Conservation (phyloP, 257 asterid species). For the Striga asiatica region DNA sequence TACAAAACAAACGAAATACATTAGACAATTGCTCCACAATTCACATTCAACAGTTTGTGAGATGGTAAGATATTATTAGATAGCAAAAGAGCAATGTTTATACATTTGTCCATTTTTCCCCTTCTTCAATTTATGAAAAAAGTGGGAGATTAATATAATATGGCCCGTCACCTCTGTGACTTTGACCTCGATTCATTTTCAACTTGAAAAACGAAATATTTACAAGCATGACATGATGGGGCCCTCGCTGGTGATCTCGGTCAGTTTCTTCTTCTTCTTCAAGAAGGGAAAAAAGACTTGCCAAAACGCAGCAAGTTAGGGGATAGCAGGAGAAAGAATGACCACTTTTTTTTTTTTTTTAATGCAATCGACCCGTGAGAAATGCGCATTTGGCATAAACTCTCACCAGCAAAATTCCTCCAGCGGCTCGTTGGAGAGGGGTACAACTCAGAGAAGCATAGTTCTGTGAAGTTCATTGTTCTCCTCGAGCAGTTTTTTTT, state of each 20-base stretch:
- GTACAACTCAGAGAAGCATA: background rate
- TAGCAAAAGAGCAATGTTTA: slow-evolving; percentile 31
- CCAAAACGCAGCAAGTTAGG: no score
- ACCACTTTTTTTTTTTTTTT: slow-evolving; percentile 17
- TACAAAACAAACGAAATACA: no score
- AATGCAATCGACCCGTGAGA: slow-evolving; percentile 34
- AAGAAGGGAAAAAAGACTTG: no score
- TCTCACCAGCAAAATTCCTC: slow-evolving; percentile 37
- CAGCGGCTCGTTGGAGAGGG: background rate
- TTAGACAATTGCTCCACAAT: no score
- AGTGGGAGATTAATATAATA: slow-evolving; percentile 12
- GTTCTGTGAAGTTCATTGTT: background rate
- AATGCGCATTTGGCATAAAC: slow-evolving; percentile 35
- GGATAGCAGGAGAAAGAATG: no score
- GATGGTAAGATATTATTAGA: slow-evolving; percentile 18
- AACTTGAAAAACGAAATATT: slow-evolving; percentile 40
- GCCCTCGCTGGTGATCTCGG: no score
- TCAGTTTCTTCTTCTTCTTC: no score
- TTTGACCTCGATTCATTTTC: slow-evolving; percentile 73
- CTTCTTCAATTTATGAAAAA: slow-evolving; percentile 32
- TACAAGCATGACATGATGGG: slow-evolving; percentile 60
- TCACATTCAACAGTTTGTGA: no score
- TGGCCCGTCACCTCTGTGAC: slow-evolving; percentile 88
- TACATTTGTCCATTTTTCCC: slow-evolving; percentile 37
- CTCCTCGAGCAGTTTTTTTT: background rate